Evolutionary conservation across 192 early-diverging fungal genomes (phyloP), one percentile per base, ranked within the genome.

Genomic region (Coemansia furcata): DNA sequence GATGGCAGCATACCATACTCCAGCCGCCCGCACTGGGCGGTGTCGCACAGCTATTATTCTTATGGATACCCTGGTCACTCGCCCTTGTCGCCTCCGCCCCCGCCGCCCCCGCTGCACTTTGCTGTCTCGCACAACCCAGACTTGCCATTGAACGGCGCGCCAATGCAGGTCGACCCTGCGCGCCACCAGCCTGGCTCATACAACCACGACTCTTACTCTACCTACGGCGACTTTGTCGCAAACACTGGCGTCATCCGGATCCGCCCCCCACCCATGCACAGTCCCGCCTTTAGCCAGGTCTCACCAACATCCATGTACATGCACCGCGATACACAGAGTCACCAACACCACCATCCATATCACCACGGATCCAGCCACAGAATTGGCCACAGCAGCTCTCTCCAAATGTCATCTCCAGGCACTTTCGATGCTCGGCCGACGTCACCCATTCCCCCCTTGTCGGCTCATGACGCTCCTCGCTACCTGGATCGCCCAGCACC

Each of bases 181-280:
- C 71, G 60, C 30, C 63, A 49, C 23, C 63, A 65, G 40, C 67
- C 71, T 11, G 70, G 67, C 26, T 46, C 59, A 21, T 81, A 81
- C 73, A 76, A 76, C 71, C 33, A 67, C 54, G 78, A 81, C 70
- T 30, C 70, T 26, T 81, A 69, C 71, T 69, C 73, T n/a, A 63
- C 78, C 4, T 81, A 81, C 49, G 60, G 78, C 35, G 78, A 81
- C 67, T 81, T 67, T 49, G 72, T 81, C 49, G 40, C 73, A 47
- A 81, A 66, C 61, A 65, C 78, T 17, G 78, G 78, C 38, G 59
- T 67, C 4, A 80, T 80, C 39, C 69, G 78, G 43, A 73, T 76
- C 46, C 73, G 65, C 49, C 72, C 72, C n/a, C 65, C 44, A 29
- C 64, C 66, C 30, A 61, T 64, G 58, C 77, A 67, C 65, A 52